Evolutionary conservation across 225 moss, liverwort and hornwort genomes (phyloP).

Genomic region (Climacium dendroides): DNA sequence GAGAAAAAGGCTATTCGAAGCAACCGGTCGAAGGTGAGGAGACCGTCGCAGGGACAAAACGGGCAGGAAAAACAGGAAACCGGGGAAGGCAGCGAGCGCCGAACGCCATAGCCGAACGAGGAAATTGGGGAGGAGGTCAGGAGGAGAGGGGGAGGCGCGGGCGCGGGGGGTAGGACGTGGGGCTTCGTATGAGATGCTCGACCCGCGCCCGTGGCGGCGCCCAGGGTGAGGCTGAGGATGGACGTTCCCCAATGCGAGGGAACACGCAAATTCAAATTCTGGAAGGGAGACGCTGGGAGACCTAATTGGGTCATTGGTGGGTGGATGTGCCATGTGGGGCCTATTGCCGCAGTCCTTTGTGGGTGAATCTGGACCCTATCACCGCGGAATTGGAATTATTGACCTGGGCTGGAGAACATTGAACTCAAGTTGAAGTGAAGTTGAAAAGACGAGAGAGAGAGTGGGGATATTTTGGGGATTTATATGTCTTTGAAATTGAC

Average conservation of each 20-base stretch:
- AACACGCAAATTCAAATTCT: conserved; percentile 15
- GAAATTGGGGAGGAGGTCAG: background rate
- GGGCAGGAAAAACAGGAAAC: background rate
- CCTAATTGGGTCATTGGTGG: background rate
- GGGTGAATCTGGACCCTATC: background rate
- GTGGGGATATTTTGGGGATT: too few species aligned
- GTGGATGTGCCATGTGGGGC: background rate
- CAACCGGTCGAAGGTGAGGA: background rate
- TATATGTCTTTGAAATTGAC: background rate
- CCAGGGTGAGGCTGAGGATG: background rate
- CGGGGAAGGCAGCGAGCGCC: background rate
- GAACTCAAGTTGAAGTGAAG: background rate
- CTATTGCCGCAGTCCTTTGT: background rate
- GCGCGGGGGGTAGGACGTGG: background rate
- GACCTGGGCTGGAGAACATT: background rate
- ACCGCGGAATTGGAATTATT: background rate
- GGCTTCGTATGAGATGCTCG: background rate
- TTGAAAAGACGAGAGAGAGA: background rate
- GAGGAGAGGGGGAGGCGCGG: background rate
- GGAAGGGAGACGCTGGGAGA: background rate
- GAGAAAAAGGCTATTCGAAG: background rate
- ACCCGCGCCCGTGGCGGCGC: background rate
- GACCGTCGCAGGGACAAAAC: background rate
- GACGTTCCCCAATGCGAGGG: background rate
- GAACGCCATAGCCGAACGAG: conserved; percentile 2